A percentile compares a stretch with the other conserved stretches of the same genome.
Evolutionary conservation across 2,329 filamentous ascomycete genomes (phyloP).

Genomic region (Colletotrichum caudatum): DNA sequence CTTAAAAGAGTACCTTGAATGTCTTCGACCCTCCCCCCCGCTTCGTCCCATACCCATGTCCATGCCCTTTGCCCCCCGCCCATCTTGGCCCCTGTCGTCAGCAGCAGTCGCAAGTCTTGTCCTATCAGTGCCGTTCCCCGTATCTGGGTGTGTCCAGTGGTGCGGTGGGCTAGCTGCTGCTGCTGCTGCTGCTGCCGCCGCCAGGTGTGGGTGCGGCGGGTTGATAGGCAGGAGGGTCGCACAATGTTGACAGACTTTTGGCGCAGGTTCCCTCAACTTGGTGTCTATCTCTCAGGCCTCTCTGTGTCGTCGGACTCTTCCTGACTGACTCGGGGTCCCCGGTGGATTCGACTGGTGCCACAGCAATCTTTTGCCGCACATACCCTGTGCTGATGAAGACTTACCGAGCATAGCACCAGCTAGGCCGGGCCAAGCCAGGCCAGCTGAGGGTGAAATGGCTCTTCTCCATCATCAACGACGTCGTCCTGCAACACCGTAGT

Average conservation of each 20-base stretch:
- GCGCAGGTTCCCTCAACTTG: constrained; percentile 37
- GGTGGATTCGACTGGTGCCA: constrained; percentile 40
- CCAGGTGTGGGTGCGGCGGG: constrained; percentile 11
- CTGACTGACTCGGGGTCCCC: constrained; percentile 38
- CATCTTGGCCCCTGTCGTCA: constrained; percentile 11
- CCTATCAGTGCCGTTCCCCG: constrained; percentile 19
- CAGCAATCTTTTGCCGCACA: constrained; percentile 36
- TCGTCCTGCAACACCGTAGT: constrained; percentile 23
- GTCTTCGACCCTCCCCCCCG: constrained; percentile 1
- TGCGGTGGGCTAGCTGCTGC: background rate
- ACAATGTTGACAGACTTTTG: background rate
- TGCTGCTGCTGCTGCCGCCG: background rate
- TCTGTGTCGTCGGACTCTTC: background rate
- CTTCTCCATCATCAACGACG: constrained; percentile 21
- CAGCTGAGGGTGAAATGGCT: constrained; percentile 2
- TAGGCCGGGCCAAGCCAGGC: background rate
- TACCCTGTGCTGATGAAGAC: constrained; percentile 30
- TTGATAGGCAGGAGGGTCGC: constrained; percentile 4
- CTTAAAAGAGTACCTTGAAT: constrained; percentile 16
- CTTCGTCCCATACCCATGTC: constrained; percentile 20
- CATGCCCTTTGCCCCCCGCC: constrained; percentile 28
- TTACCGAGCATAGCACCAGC: constrained; percentile 24
- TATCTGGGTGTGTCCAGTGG: constrained; percentile 6
- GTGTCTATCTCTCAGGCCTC: constrained; percentile 34
- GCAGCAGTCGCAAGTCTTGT: constrained; percentile 10